A percentile compares a stretch with the other conserved stretches of the same genome.
Conservation (phyloP, 2,329 filamentous ascomycete genomes). For the Escovopsis weberi region DNA sequence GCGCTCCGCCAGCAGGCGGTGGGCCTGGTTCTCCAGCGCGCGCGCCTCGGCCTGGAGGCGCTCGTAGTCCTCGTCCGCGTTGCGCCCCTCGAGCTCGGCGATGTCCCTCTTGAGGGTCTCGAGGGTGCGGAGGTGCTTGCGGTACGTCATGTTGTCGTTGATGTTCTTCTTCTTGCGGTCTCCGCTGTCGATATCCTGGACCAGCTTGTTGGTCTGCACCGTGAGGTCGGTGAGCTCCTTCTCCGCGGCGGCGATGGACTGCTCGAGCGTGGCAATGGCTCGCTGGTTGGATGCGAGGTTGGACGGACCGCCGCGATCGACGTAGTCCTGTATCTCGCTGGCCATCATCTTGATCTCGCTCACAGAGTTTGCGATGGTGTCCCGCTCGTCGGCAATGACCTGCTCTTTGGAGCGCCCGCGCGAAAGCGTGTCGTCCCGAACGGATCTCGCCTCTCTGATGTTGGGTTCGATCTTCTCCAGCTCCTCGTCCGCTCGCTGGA, state of each 20-base stretch:
- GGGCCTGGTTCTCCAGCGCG: conserved; percentile 51
- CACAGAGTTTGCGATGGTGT: conserved; percentile 57
- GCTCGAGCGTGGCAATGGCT: conserved; percentile 54
- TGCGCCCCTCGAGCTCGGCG: conserved; percentile 56
- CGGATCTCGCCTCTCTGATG: conserved; percentile 59
- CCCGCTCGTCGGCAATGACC: conserved; percentile 54
- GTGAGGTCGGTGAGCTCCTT: conserved; percentile 53
- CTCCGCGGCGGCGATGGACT: conserved; percentile 50
- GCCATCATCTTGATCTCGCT: conserved; percentile 65
- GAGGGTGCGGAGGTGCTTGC: conserved; percentile 57
- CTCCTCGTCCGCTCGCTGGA: conserved; percentile 56
- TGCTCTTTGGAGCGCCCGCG: conserved; percentile 60
- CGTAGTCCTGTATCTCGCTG: conserved; percentile 65
- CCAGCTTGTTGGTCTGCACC: conserved; percentile 60
- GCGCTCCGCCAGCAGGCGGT: conserved; percentile 56
- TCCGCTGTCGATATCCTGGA: conserved; percentile 62
- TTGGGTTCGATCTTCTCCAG: conserved; percentile 61
- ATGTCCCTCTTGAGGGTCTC: conserved; percentile 57
- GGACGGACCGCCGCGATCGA: conserved; percentile 57
- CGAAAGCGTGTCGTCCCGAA: conserved; percentile 61
- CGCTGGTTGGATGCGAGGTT: conserved; percentile 56
- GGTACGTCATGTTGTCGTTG: conserved; percentile 74
- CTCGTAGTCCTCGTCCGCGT: conserved; percentile 70
- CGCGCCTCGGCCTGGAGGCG: conserved; percentile 57
- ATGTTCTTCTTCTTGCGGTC: conserved; percentile 79